Evolutionary conservation across 2,329 filamentous ascomycete species (phyloP), one percentile per base, ranked within the genome.

Genomic region (Calonectria honghensis): DNA sequence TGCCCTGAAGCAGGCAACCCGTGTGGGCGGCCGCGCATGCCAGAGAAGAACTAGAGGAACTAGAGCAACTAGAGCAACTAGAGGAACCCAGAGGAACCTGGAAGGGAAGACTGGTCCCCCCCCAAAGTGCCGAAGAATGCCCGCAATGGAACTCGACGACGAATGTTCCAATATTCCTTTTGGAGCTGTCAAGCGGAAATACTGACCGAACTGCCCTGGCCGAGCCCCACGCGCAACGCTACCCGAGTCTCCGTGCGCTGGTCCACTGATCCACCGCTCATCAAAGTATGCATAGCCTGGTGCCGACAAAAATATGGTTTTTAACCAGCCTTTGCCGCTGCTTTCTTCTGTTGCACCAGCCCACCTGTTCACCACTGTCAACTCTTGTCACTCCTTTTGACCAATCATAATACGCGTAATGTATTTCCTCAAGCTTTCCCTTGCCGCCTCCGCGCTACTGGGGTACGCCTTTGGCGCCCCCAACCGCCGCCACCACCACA

Each of bases 341-440:
- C 11, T 59, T 31, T 13, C 31, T 57, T 4, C 7, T n/a, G 11
- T 3, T 13, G 10, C 20, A 37, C 54, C 35, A 4, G 31, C 31
- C 20, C 27, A n/a, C 7, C 7, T 27, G 11, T 6, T 61, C 54
- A 61, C 54, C 37, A 41, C 39, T 20, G 4, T 41, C 54, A 18
- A n/a, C 32, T 61, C 32, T 18, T 9, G 54, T 61, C 54, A n/a
- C 24, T 61, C 54, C 13, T 61, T 61, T 61, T 39, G 11, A 27
- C 24, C 24, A 24, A 24, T 24, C 24, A 24, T 32, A 27, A 13
- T 24, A 61, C n/a, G 13, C 54, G n/a, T 27, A 18, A 73, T 73
- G 71, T 37, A 50, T 39, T 73, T 73, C 71, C 11, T 57, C 10
- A 50, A 45, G 37, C 66, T 73, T 31, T 52, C 59, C n/a, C 9